Evolutionary conservation across 1,139 yeast genomes (phyloP).

Genomic region (Candida buenavistaensis): DNA sequence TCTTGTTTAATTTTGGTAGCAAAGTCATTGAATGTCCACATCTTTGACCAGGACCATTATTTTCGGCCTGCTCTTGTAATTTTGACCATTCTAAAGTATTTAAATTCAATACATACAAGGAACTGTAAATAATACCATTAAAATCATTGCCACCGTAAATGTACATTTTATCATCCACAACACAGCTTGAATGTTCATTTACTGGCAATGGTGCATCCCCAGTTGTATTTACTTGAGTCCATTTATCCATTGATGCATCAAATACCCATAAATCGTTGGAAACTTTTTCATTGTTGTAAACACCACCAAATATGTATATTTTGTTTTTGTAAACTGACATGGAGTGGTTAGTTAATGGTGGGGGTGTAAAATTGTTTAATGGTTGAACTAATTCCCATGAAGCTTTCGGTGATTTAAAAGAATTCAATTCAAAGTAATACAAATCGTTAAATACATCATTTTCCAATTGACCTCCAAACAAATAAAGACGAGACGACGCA

Average conservation of each 20-base stretch:
- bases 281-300: slow-evolving; percentile 76
- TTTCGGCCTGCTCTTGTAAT: slow-evolving; percentile 43
- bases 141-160: slow-evolving; percentile 89
- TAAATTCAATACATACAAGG: slow-evolving; percentile 75
- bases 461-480: slow-evolving; percentile 96
- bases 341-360: slow-evolving; percentile 90
- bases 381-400: slow-evolving; percentile 79
- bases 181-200: slow-evolving; percentile 87
- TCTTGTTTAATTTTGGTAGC: slow-evolving; percentile 60
- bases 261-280: slow-evolving; percentile 81
- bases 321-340: slow-evolving; percentile 80
- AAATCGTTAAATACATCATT: slow-evolving; percentile 83
- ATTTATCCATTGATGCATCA: slow-evolving; percentile 66
- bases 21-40: slow-evolving; percentile 94
- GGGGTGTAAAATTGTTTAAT: slow-evolving; percentile 59
- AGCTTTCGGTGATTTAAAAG: slow-evolving; percentile 82
- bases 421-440: slow-evolving; percentile 81
- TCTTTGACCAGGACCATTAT: slow-evolving; percentile 71
- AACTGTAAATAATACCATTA: slow-evolving; percentile 68
- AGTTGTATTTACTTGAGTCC: slow-evolving; percentile 55
- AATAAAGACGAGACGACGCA: slow-evolving; percentile 69
- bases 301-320: slow-evolving; percentile 88
- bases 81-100: slow-evolving; percentile 73
- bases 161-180: slow-evolving; percentile 78
- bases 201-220: slow-evolving; percentile 81